Evolutionary conservation across 192 early-diverging fungal species (phyloP).

Genomic region (Coemansia sp.): DNA sequence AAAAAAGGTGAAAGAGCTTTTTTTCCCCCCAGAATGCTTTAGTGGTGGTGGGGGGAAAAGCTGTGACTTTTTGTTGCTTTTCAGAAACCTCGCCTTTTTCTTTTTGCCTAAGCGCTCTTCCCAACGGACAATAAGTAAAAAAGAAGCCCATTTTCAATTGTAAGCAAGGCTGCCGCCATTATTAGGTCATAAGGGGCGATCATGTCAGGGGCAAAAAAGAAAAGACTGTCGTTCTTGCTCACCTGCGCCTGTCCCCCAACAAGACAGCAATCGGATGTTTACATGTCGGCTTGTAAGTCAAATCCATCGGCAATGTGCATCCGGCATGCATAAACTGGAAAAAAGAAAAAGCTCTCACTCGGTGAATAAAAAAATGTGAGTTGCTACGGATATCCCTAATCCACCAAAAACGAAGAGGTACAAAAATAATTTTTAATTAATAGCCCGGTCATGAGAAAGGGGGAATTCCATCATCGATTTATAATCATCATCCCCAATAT

Average conservation of each 20-base stretch:
- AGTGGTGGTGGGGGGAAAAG: neutral
- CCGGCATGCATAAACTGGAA: neutral
- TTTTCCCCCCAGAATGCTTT: neutral
- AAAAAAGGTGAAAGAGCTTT: neutral
- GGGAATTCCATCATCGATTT: neutral
- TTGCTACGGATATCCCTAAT: too few species aligned
- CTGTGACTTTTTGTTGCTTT: neutral
- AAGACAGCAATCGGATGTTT: constrained; percentile 2
- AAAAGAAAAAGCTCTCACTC: neutral
- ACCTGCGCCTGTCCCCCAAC: neutral
- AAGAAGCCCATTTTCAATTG: neutral
- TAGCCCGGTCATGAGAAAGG: neutral
- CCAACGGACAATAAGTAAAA: constrained; percentile 2
- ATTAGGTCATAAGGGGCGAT: constrained; percentile 1
- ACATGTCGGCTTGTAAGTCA: constrained; percentile 1
- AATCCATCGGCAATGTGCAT: constrained; percentile 3
- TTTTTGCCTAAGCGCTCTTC: neutral
- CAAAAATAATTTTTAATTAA: neutral
- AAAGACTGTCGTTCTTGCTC: neutral
- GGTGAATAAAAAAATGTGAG: too few species aligned
- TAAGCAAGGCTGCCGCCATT: constrained; percentile 6
- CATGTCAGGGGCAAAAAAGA: neutral
- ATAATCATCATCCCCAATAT: neutral
- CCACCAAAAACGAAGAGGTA: too few species aligned
- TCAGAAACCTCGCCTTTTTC: neutral